These are phyloP conservation scores for Tuber melanosporum DNA, from an alignment of 495 filamentous ascomycete species.

Conservation along the genomic window DNA sequence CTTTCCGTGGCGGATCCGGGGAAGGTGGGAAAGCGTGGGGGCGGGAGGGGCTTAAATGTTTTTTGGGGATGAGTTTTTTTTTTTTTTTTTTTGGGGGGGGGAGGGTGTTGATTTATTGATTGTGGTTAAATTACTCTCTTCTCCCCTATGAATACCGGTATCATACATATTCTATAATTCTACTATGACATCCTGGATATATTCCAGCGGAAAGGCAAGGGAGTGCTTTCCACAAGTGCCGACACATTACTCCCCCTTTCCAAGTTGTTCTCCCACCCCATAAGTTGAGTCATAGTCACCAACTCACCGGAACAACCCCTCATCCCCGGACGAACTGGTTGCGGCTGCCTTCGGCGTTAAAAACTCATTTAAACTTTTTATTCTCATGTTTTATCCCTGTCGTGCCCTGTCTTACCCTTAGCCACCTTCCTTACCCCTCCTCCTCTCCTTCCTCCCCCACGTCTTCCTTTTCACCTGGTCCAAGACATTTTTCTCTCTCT, in stretches of 20 bases:
- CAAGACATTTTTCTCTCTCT: neutral
- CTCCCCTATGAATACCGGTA: too few species aligned
- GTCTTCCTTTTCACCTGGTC: neutral
- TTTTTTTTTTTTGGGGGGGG: too few species aligned
- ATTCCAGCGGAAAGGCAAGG: too few species aligned
- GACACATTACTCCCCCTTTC: neutral
- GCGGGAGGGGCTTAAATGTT: too few species aligned
- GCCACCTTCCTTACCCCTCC: neutral
- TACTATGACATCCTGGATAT: too few species aligned
- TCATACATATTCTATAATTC: too few species aligned
- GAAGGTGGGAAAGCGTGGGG: constrained; percentile 15
- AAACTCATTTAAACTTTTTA: neutral
- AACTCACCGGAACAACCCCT: neutral
- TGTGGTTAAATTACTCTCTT: too few species aligned
- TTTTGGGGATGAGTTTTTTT: too few species aligned
- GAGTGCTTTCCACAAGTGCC: too few species aligned
- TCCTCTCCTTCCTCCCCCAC: too few species aligned
- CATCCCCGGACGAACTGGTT: neutral
- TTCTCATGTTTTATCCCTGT: neutral
- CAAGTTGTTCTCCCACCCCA: neutral
- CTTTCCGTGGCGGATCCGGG: constrained; percentile 21
- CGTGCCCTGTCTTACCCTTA: too few species aligned
- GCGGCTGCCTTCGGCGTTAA: neutral
- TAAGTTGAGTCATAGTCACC: neutral
- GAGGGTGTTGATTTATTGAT: too few species aligned